Evolutionary conservation across 23 red algal genomes (phyloP), one percentile per base, ranked within the genome.

Genomic region (Gracilaria caudata): DNA sequence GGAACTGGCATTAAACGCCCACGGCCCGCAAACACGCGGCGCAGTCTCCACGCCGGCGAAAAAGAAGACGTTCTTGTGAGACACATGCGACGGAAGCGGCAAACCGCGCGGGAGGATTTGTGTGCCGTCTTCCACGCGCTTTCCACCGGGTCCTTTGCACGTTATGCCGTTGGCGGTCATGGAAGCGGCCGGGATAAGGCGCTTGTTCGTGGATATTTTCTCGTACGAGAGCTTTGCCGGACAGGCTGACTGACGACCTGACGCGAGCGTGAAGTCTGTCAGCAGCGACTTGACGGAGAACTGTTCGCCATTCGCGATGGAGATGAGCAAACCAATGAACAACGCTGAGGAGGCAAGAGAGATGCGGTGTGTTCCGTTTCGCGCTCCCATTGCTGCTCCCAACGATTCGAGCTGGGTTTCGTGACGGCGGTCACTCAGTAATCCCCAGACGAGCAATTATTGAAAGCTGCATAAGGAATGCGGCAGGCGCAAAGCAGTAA

Each of bases 1-100:
- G 0, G 82, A 61, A 59, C 82, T 86, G 30, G 82, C 82, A 86
- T 86, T 86, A 63, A 86, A 86, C 10, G 82, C 65, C 82, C 82
- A 86, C 21, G 38, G 60, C 3, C 82, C 82, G 26, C 82, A 86
- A 14, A 56, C 66, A 6, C 82, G 60, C 19, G 82, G 61, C 11
- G 82, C 82, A 11, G 64, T 86, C 70, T 86, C 82, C 41, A 86
- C 82, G 82, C 82, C 82, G 17, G 82, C 82, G 36, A 75, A 86
- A 26, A 86, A 86, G 21, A 40, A 71, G 65, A 86, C 43, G 34
- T 68, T 30, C 14, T 60, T 36, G 41, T 86, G 64, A 4, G 61
- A 55, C 23, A 72, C 65, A 10, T 71, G 59, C 21, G 82, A 55
- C 29, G 82, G 82, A 12, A 86, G 65, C 24, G 47, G 46, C 30